phyloP scores from a whole-genome alignment of 1,284 basidiomycete species.

The Microbotryomycetes sp. region DNA sequence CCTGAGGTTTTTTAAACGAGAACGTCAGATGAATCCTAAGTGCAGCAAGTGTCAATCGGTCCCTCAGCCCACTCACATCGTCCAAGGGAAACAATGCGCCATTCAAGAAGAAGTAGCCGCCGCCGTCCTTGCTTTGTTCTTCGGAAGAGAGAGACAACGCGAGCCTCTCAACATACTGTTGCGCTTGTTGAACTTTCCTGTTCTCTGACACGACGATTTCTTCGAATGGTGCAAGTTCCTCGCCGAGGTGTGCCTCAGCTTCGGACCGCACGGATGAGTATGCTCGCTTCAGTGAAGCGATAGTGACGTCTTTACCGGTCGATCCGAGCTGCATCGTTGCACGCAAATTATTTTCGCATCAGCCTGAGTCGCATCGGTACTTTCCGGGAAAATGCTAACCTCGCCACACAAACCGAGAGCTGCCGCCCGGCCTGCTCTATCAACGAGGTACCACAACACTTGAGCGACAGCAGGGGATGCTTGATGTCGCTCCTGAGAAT shows the following conservation, averaged over 20 bases:
- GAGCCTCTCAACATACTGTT: slow-evolving; percentile 23
- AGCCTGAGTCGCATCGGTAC: background rate
- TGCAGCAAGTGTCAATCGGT: background rate
- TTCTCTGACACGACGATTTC: slow-evolving; percentile 30
- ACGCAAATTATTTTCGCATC: too few species aligned
- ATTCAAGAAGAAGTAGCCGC: slow-evolving; percentile 64
- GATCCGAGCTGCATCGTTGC: background rate
- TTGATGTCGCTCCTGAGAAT: background rate
- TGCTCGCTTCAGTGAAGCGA: background rate
- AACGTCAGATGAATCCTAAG: background rate
- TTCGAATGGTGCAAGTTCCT: slow-evolving; percentile 33
- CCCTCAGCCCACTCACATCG: slow-evolving; percentile 68
- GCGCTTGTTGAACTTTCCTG: slow-evolving; percentile 13
- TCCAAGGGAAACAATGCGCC: slow-evolving; percentile 68
- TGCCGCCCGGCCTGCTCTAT: slow-evolving; percentile 56
- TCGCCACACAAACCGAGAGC: slow-evolving; percentile 47
- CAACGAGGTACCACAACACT: slow-evolving; percentile 61
- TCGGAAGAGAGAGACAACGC: slow-evolving; percentile 9
- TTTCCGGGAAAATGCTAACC: slow-evolving; percentile 6
- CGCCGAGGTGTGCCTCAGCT: too few species aligned
- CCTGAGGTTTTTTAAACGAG: slow-evolving; percentile 45
- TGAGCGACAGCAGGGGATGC: slow-evolving; percentile 55
- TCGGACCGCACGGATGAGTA: background rate
- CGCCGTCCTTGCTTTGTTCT: background rate
- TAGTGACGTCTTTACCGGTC: background rate